Evolutionary conservation across 495 filamentous ascomycete species (phyloP).

Genomic region (Talaromyces liani): DNA sequence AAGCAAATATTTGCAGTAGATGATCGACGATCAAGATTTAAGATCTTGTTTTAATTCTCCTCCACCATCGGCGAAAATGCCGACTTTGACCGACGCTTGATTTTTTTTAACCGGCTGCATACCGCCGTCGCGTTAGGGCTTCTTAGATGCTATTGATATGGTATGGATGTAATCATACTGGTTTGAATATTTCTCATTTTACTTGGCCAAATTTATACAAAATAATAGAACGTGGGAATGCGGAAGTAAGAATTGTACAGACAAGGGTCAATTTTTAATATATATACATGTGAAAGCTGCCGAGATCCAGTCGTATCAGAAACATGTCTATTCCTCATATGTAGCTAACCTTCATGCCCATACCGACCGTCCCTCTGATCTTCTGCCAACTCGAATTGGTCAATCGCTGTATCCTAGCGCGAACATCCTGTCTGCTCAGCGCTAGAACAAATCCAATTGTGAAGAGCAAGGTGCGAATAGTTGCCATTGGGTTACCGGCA

Average conservation of each 20-base stretch:
- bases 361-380: constrained; percentile 75
- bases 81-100: not conserved
- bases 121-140: not conserved
- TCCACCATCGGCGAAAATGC: not conserved
- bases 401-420: constrained; percentile 63
- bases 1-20: not conserved
- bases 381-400: constrained; percentile 73
- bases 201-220: not conserved
- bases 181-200: not conserved
- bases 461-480: constrained; percentile 73
- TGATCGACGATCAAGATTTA: not conserved
- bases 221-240: not conserved
- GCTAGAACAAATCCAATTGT: constrained; percentile 72
- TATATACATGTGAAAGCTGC: not conserved
- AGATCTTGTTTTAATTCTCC: not conserved
- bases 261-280: not conserved
- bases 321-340: constrained; percentile 42
- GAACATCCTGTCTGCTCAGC: constrained; percentile 64
- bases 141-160: too few species aligned
- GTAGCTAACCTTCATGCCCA: constrained; percentile 98
- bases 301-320: not conserved
- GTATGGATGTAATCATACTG: not conserved
- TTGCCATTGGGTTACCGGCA: constrained; percentile 61
- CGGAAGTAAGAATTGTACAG: not conserved
- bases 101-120: not conserved